Evolutionary conservation across 148 eudicot species (phyloP).

Genomic region (Tetragonia tetragonoides): DNA sequence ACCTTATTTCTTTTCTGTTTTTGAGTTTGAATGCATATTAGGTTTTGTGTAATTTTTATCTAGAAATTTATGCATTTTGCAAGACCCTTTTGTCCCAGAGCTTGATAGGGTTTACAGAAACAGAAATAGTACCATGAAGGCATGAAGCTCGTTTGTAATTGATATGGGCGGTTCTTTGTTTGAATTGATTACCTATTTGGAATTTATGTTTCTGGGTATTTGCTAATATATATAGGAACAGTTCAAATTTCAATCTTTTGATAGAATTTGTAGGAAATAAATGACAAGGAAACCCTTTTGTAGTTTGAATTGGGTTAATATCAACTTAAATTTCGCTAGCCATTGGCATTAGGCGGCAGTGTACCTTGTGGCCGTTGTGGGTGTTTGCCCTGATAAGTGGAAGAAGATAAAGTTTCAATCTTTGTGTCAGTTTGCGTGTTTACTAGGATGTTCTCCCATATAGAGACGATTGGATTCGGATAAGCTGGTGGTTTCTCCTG

Average conservation of each 20-base stretch:
- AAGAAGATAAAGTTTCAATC: background rate
- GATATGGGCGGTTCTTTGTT: background rate
- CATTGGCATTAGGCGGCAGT: background rate
- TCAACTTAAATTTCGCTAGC: background rate
- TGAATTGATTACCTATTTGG: background rate
- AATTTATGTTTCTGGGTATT: conserved; percentile 10
- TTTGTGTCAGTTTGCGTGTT: background rate
- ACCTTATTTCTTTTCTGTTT: background rate
- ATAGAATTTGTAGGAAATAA: background rate
- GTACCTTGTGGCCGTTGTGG: background rate
- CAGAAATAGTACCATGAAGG: background rate
- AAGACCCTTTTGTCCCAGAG: no score
- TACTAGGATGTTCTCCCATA: background rate
- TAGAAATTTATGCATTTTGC: no score
- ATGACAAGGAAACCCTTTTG: background rate
- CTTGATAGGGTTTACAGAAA: no score
- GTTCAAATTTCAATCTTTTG: conserved; percentile 9
- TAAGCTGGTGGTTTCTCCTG: background rate
- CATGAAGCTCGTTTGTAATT: background rate
- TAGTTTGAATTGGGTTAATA: background rate
- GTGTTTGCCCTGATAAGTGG: conserved; percentile 11
- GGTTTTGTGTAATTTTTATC: background rate
- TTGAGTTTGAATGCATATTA: background rate
- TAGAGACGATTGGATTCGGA: background rate
- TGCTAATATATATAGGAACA: background rate